Percentiles rank a stretch among this genome's conserved stretches.
Conservation (phyloP, 1,284 basidiomycete species). For the Ustilago lituana region DNA sequence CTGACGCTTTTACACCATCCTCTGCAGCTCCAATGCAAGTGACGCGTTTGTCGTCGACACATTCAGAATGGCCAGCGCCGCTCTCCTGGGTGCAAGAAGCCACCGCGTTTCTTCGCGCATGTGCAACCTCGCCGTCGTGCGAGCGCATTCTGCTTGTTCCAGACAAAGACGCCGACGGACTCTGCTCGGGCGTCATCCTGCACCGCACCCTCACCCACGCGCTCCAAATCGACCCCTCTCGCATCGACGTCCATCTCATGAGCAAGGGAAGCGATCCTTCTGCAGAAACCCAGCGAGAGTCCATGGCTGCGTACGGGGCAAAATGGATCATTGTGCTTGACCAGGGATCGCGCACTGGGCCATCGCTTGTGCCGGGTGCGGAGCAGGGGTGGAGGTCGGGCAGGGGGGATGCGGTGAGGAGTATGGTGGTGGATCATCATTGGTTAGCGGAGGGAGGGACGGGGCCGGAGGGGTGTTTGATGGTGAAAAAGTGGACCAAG, state of each 20-base stretch:
- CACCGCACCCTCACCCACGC: constrained; percentile 46
- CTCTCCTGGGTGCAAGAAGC: constrained; percentile 21
- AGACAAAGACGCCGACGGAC: constrained; percentile 58
- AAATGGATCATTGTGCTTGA: constrained; percentile 54
- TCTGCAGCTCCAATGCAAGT: constrained; percentile 17
- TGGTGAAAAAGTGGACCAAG: constrained; percentile 55
- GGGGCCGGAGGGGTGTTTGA: constrained; percentile 46
- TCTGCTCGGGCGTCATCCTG: constrained; percentile 50
- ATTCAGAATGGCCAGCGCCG: constrained; percentile 46
- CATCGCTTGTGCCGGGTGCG: constrained; percentile 37
- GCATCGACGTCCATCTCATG: constrained; percentile 51
- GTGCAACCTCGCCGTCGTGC: constrained; percentile 13
- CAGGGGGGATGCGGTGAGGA: constrained; percentile 15
- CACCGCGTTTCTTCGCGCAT: constrained; percentile 18
- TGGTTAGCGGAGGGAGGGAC: constrained; percentile 24
- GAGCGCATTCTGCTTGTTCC: constrained; percentile 43
- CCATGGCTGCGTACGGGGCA: constrained; percentile 31
- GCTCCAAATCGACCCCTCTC: constrained; percentile 21
- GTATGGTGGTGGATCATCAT: constrained; percentile 56
- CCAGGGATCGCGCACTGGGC: constrained; percentile 53
- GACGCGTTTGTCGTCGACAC: constrained; percentile 12
- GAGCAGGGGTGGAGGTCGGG: constrained; percentile 45
- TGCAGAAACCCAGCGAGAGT: constrained; percentile 21
- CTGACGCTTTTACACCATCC: background rate
- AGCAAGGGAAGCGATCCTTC: constrained; percentile 45